These are phyloP conservation scores for Pichia cephalocereana DNA, from an alignment of 805 yeast species.

Conservation along the genomic window DNA sequence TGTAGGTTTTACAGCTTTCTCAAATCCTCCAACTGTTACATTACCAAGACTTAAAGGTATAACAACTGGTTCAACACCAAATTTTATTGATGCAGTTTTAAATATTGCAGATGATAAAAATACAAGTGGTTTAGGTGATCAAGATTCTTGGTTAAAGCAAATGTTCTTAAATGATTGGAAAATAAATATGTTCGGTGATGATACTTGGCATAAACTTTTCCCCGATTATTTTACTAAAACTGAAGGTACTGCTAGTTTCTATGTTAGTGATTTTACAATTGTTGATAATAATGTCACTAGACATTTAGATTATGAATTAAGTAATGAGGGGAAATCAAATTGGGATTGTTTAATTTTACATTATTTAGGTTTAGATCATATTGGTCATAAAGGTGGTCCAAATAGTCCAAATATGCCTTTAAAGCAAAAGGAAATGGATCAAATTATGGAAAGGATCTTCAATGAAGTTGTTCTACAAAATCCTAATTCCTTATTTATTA, in stretches of 20 bases:
- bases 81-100: constrained; percentile 85
- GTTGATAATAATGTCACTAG: constrained; percentile 92
- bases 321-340: constrained; percentile 22
- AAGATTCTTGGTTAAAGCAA: constrained; percentile 85
- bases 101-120: constrained; percentile 89
- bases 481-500: constrained; percentile 51
- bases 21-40: constrained; percentile 96
- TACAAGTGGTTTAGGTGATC: constrained; percentile 52
- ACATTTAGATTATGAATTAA: constrained; percentile 59
- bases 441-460: constrained; percentile 46
- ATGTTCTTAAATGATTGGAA: constrained; percentile 33
- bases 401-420: constrained; percentile 65
- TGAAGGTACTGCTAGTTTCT: constrained; percentile 91
- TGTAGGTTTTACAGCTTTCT: constrained; percentile 80
- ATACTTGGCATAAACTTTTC: constrained; percentile 91
- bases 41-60: constrained; percentile 88
- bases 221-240: constrained; percentile 54
- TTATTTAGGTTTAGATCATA: constrained; percentile 91
- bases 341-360: constrained; percentile 91
- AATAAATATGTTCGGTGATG: constrained; percentile 90
- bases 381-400: constrained; percentile 97
- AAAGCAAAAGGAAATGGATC: constrained; percentile 85
- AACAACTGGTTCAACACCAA: constrained; percentile 92
- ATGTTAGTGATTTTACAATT: constrained; percentile 89
- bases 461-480: constrained; percentile 19